Base-by-base conservation (phyloP, 768 basidiomycete genomes). In the Boletus vermiculosoides region DNA sequence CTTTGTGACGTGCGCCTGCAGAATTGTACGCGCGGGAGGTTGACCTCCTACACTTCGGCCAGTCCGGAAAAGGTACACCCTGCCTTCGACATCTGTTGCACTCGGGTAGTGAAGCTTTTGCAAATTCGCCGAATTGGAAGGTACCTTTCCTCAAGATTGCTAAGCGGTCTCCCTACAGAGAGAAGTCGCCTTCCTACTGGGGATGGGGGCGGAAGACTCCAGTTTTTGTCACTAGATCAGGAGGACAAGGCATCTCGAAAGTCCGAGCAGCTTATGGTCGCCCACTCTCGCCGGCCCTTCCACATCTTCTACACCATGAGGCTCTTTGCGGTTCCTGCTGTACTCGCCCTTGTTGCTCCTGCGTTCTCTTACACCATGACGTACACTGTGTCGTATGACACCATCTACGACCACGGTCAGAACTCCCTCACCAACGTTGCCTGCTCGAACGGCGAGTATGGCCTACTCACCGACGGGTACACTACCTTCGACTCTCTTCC, bases 361-460 rank as follows among this genome's bases (percentile, higher is more conserved):
- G 28, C 28, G 6, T 30, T 30, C 28, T 30, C 28, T 30, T 30
- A 30, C 28, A 30, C 28, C 18, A 12, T 0, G 8, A 37, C 33
- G 9, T 68, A 65, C 22, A 68, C 67, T 2, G 63, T 78, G 53
- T 62, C 72, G 1, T 85, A 73, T 63, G 83, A 86, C 71, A 42
- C 70, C 18, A 52, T 69, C 4, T 88, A 83, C 68, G 87, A 87
- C 70, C 69, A 77, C 11, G 55, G 56, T 3, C 45, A 49, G 10
- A 63, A 63, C 25, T 79, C 79, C 12, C 72, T 86, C 22, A 55
- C 66, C 62, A 69, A 62, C 3, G 76, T 82, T 39, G 73, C 77
- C 45, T 84, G 83, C 72, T 82, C 80, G 1, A 72, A 81, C 60
- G 84, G 85, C 9, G 56, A 69, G 23, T 72, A 83, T 53, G 85